Base-by-base conservation (phyloP, 805 yeast species). In the Yarrowia alimentaria region DNA sequence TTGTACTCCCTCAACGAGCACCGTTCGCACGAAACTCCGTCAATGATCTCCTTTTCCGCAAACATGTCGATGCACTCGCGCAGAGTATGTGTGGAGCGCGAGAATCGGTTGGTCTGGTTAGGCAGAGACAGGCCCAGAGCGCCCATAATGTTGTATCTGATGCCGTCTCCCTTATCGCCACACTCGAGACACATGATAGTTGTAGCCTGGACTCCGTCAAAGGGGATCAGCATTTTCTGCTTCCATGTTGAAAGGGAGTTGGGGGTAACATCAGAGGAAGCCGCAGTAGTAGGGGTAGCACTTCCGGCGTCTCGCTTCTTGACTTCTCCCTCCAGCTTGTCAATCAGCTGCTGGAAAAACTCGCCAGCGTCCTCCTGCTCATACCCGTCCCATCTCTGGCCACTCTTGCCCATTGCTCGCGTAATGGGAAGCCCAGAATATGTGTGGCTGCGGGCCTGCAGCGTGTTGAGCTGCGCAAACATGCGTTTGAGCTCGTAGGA, bases 291-390 rank as follows among this genome's bases (percentile, higher is more conserved):
- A 21, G 16, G 17, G 24, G 6, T 21, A 11, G 33, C 45, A 6
- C 18, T 48, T 5, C n/a, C n/a, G n/a, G n/a, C n/a, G n/a, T n/a
- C 24, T n/a, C 40, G 21, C 38, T 51, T 29, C 51, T 49, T 38
- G 30, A 54, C 53, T 14, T 65, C 69, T 21, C 57, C 60, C 47
- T 67, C 71, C 18, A 67, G 52, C 7, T 62, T 60, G 13, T 54
- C 53, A 37, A 67, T 54, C 12, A 67, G 53, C 56, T 64, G 79
- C 40, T 90, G 97, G 69, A 90, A 90, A 61, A 90, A 90, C 64
- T 90, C 98, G 66, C 90, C 96, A 0, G 97, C 97, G 68, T 90
- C 98, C 65, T 90, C 96, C 68, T 90, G 98, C 61, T 86, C 88
- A 62, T 87, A 87, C 1, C 96, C 93, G 51, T 80, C 67, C 58